A percentile compares a stretch with the other conserved stretches of the same genome.
Evolutionary conservation across 2,329 filamentous ascomycete species (phyloP).

Genomic region (Fusarium mexicanum): DNA sequence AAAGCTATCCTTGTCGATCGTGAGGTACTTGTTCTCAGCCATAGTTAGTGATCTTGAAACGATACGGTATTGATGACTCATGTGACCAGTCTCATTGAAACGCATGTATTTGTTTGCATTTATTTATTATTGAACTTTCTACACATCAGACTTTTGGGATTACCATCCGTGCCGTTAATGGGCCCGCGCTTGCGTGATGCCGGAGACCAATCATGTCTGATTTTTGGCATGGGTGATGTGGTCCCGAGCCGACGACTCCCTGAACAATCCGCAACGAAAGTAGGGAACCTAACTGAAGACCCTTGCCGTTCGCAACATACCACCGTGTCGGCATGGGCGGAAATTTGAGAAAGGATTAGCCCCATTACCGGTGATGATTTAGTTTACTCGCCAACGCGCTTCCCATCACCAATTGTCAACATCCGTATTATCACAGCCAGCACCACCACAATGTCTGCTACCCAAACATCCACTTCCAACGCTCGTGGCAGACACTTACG

Average conservation of each 20-base stretch:
- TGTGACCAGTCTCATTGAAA: background rate
- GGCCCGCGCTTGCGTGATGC: background rate
- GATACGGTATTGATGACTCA: background rate
- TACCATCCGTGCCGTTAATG: accelerated
- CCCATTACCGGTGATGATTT: background rate
- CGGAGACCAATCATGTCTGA: background rate
- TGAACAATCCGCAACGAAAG: background rate
- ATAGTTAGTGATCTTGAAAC: background rate
- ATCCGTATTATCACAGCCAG: background rate
- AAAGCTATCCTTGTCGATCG: conserved; percentile 1
- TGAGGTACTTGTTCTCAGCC: conserved; percentile 1
- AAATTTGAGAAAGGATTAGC: accelerated
- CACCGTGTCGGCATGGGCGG: background rate
- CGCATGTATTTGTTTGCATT: accelerated
- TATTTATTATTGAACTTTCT: background rate
- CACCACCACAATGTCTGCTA: background rate
- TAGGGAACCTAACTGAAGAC: background rate
- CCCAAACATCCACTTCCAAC: background rate
- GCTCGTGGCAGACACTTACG: background rate
- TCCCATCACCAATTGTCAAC: background rate
- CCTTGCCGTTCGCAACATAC: background rate
- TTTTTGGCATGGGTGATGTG: background rate
- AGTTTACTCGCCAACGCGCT: background rate
- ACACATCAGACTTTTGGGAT: too few species aligned
- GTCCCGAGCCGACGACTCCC: background rate